phyloP scores from a whole-genome alignment of 2,329 filamentous ascomycete genomes.

The Acephala macrosclerotiorum region DNA sequence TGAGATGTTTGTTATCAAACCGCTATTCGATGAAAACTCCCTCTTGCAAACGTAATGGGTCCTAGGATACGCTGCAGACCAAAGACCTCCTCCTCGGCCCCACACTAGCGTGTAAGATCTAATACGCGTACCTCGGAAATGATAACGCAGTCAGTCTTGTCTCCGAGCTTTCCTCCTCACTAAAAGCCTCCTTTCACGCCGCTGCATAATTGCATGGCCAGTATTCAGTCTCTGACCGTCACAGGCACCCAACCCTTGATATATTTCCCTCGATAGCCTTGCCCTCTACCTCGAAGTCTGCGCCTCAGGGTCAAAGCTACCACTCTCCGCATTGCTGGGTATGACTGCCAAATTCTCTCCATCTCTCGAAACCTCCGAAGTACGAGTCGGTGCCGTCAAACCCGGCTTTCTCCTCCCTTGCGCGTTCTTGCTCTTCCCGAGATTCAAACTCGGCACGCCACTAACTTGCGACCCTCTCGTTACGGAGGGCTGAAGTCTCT shows the following conservation, averaged over 20 bases:
- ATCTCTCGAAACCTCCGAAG: conserved; percentile 9
- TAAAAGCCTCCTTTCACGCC: neutral
- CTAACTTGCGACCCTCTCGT: conserved; percentile 3
- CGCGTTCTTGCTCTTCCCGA: conserved; percentile 13
- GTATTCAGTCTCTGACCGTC: neutral
- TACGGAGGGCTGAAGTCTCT: conserved; percentile 1
- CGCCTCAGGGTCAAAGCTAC: conserved; percentile 20
- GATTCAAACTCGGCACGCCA: neutral
- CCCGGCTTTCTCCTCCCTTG: conserved; percentile 19
- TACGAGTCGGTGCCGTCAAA: conserved; percentile 5
- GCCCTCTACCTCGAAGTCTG: conserved; percentile 7
- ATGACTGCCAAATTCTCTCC: neutral
- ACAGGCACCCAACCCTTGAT: neutral
- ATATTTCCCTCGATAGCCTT: neutral
- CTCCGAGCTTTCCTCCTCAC: neutral
- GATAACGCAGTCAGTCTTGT: neutral
- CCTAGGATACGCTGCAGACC: no score
- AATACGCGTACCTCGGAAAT: neutral
- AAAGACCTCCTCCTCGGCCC: neutral
- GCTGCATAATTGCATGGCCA: neutral
- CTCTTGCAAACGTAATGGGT: no score
- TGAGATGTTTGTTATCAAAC: no score
- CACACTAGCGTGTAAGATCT: neutral
- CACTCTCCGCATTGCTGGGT: neutral
- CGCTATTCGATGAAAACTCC: no score